Conservation (phyloP, 1,139 yeast genomes). For the Nakaseomyces nivariensis region DNA sequence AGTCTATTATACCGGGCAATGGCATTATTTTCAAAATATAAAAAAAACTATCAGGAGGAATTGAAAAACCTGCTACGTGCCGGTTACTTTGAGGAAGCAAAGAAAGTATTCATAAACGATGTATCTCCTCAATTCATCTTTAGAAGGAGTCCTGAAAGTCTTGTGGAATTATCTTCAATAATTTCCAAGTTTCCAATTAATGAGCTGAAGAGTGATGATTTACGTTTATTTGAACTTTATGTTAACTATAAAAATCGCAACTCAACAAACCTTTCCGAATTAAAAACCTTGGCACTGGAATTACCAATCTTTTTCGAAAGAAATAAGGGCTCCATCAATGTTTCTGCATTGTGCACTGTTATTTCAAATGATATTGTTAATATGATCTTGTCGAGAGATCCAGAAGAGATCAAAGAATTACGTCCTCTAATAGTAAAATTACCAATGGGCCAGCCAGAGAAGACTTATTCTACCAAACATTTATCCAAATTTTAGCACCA, state of each 20-base stretch:
- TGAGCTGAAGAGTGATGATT: constrained; percentile 29
- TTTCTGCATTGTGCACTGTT: constrained; percentile 25
- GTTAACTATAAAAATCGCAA: constrained; percentile 39
- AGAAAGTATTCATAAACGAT: neutral
- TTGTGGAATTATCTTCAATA: neutral
- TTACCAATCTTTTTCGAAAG: constrained; percentile 31
- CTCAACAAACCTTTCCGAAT: constrained; percentile 50
- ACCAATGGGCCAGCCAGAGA: constrained; percentile 24
- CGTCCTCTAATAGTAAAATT: constrained; percentile 11
- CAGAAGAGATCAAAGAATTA: constrained; percentile 3
- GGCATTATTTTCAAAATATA: constrained; percentile 33
- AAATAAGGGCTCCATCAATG: constrained; percentile 10
- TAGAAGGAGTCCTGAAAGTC: constrained; percentile 23
- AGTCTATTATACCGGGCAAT: constrained; percentile 42
- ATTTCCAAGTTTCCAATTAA: constrained; percentile 5
- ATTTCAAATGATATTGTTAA: constrained; percentile 18
- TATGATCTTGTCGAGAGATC: constrained; percentile 5
- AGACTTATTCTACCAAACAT: constrained; percentile 8
- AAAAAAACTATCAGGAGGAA: constrained; percentile 46
- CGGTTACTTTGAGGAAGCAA: neutral
- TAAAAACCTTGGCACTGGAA: constrained; percentile 35
- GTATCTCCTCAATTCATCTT: constrained; percentile 61
- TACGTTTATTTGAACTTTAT: constrained; percentile 29
- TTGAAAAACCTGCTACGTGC: constrained; percentile 46
- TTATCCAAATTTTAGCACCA: neutral